These are phyloP conservation scores for Chlamydomonas asymmetrica DNA, from an alignment of 139 green algal species.

Conservation along the genomic window DNA sequence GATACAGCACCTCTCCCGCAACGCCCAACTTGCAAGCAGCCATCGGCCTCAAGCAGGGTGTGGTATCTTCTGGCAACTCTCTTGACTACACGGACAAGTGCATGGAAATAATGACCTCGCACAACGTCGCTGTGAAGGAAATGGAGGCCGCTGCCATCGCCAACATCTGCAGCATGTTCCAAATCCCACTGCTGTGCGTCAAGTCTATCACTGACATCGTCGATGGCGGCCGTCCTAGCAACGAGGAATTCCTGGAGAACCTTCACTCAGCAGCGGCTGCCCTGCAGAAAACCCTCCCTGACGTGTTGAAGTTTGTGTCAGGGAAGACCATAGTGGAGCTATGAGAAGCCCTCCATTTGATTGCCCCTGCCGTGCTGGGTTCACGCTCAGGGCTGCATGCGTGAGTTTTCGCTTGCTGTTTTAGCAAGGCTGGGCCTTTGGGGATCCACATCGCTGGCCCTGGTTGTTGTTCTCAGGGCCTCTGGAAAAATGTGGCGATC, in stretches of 20 bases:
- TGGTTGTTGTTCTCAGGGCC: too few species aligned
- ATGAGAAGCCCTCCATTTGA: too few species aligned
- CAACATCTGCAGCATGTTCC: conserved; percentile 70
- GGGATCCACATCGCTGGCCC: too few species aligned
- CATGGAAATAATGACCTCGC: conserved; percentile 73
- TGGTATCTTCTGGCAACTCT: conserved; percentile 81
- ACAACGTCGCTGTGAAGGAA: conserved; percentile 85
- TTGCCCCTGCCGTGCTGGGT: too few species aligned
- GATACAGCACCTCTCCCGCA: conserved; percentile 42
- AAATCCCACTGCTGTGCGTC: conserved; percentile 72
- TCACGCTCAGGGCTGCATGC: too few species aligned
- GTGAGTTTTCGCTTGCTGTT: too few species aligned
- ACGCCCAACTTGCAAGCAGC: conserved; percentile 44
- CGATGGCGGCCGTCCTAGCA: conserved; percentile 71
- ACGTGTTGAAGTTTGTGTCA: conserved; percentile 77
- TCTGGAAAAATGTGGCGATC: too few species aligned
- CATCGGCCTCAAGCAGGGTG: conserved; percentile 71
- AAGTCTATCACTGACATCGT: conserved; percentile 91
- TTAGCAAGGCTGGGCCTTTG: too few species aligned
- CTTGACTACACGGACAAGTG: conserved; percentile 84
- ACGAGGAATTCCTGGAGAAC: conserved; percentile 97
- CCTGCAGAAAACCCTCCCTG: conserved; percentile 73
- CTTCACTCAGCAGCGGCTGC: conserved; percentile 74
- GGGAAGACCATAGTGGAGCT: conserved; percentile 78
- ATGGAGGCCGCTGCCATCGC: conserved; percentile 92